These are phyloP conservation scores for Botryotinia calthae DNA, from an alignment of 2,329 filamentous ascomycete species.

Conservation along the genomic window DNA sequence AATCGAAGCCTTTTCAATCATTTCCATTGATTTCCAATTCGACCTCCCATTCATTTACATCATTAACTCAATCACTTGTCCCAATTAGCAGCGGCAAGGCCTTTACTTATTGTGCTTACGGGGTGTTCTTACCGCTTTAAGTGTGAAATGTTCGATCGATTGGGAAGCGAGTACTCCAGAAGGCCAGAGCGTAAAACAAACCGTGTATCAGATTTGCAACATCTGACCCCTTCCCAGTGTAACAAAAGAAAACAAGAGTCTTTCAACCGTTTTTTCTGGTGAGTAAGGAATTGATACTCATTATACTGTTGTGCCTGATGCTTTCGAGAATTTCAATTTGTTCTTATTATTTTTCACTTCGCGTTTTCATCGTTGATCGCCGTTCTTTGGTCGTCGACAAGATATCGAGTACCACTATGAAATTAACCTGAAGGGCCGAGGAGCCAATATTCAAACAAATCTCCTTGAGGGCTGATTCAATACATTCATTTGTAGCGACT, in stretches of 20 bases:
- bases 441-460: conserved; percentile 26
- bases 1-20: conserved; percentile 3
- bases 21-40: not conserved
- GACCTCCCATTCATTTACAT: not conserved
- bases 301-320: not conserved
- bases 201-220: conserved; percentile 19
- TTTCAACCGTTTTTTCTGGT: not conserved
- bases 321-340: not conserved
- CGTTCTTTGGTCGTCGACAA: conserved; percentile 10
- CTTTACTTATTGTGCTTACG: not conserved
- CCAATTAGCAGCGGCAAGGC: conserved; percentile 11
- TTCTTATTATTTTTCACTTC: conserved; percentile 21
- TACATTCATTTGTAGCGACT: conserved; percentile 32
- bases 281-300: not conserved
- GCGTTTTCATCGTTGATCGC: conserved; percentile 23
- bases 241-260: conserved; percentile 5
- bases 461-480: conserved; percentile 34
- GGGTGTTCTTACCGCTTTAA: conserved; percentile 5
- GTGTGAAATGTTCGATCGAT: conserved; percentile 6
- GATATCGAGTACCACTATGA: conserved; percentile 17
- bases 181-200: conserved; percentile 17
- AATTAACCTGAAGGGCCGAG: conserved; percentile 33
- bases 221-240: conserved; percentile 12
- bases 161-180: conserved; percentile 2
- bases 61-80: not conserved